These are phyloP conservation scores for Ceratobasidium sp. DNA, from an alignment of 1,284 basidiomycete genomes.

Conservation along the genomic window DNA sequence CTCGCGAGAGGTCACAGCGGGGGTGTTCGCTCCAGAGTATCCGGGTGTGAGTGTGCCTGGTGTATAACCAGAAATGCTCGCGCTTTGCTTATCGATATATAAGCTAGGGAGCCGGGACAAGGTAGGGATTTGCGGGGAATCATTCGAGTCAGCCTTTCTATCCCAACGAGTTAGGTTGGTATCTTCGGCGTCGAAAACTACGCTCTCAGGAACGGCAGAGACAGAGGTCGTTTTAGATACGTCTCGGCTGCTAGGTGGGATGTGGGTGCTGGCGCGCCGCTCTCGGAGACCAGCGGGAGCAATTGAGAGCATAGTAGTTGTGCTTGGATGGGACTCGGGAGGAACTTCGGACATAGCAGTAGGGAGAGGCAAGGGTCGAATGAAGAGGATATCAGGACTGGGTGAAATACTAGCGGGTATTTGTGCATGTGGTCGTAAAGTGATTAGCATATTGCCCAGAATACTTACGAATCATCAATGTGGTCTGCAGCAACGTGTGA, in stretches of 20 bases:
- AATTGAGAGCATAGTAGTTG: not conserved
- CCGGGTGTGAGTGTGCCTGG: conserved; percentile 30
- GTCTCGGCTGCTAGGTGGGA: not conserved
- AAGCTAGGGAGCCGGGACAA: conserved; percentile 27
- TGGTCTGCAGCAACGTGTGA: not conserved
- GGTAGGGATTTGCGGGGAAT: conserved; percentile 12
- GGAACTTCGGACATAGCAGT: not conserved
- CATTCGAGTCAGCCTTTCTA: not conserved
- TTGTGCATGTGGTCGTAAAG: not conserved
- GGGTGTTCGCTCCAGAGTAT: conserved; percentile 33
- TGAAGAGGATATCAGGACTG: not conserved
- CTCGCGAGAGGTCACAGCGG: conserved; percentile 8
- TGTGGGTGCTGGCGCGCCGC: conserved; percentile 25
- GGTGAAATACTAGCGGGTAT: conserved; percentile 3
- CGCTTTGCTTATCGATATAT: conserved; percentile 36
- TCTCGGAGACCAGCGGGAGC: conserved; percentile 22
- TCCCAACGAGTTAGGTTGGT: not conserved
- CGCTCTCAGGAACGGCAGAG: conserved; percentile 11
- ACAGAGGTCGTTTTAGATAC: conserved; percentile 2
- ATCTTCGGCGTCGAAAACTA: conserved; percentile 18
- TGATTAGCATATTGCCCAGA: not conserved
- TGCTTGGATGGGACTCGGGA: not conserved
- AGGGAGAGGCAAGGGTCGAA: no score
- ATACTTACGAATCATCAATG: conserved; percentile 7
- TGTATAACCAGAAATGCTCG: conserved; percentile 29